These are phyloP conservation scores for Picochlorum sp. DNA, from an alignment of 139 green algal species.

Conservation along the genomic window DNA sequence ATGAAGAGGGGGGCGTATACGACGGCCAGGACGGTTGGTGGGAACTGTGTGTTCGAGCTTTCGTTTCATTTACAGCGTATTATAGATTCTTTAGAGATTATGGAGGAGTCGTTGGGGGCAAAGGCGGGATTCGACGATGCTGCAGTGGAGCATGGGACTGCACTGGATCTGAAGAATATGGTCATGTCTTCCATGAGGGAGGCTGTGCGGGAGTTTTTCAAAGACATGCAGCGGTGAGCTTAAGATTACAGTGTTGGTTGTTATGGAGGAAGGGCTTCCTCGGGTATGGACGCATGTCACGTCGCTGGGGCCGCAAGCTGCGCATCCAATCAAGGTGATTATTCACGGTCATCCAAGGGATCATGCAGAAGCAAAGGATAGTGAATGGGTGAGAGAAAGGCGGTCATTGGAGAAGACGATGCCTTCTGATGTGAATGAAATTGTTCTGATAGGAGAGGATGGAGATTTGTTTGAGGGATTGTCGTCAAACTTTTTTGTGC, in stretches of 20 bases:
- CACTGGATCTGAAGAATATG: conserved; percentile 19
- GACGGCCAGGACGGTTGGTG: conserved; percentile 41
- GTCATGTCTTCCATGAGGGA: conserved; percentile 46
- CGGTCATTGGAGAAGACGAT: conserved; percentile 26
- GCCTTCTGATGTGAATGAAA: conserved; percentile 28
- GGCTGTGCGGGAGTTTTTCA: conserved; percentile 7
- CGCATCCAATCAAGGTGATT: conserved; percentile 39
- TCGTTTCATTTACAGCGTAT: conserved; percentile 45
- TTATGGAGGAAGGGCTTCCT: background rate
- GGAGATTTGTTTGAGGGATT: conserved; percentile 40
- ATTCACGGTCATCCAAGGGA: conserved; percentile 35
- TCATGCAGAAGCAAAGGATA: conserved; percentile 57
- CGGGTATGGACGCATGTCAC: conserved; percentile 26
- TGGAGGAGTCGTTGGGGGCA: background rate
- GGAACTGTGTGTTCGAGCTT: conserved; percentile 42
- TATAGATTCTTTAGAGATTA: conserved; percentile 30
- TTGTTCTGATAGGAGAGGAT: conserved; percentile 21
- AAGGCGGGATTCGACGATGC: background rate
- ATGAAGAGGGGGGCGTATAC: conserved; percentile 50
- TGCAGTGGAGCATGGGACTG: background rate
- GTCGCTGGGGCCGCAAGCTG: conserved; percentile 28
- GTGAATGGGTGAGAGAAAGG: conserved; percentile 52
- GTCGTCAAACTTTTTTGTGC: conserved; percentile 52
- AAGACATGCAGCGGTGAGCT: background rate
- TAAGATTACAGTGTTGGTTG: conserved; percentile 8